These are phyloP conservation scores for Gynostemma pentaphyllum DNA, from an alignment of 306 rosid species.

Conservation along the genomic window DNA sequence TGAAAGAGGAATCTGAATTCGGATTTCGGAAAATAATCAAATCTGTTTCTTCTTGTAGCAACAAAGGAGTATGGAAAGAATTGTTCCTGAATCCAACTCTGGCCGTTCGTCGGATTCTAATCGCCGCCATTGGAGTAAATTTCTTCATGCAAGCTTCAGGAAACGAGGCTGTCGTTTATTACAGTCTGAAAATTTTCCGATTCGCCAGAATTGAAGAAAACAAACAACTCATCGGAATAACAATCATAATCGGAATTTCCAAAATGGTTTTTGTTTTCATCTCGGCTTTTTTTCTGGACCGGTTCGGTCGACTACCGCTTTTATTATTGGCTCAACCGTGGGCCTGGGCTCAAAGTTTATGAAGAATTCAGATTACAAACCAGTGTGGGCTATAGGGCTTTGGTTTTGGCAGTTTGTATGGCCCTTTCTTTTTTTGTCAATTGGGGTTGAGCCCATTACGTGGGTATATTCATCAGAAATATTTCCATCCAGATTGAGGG, in stretches of 20 bases:
- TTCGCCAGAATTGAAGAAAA: conserved; percentile 42
- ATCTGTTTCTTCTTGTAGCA: conserved; percentile 18
- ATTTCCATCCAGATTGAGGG: conserved; percentile 46
- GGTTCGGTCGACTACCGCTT: conserved; percentile 52
- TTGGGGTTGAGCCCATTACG: conserved; percentile 82
- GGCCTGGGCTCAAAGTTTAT: conserved; percentile 55
- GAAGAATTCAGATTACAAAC: conserved; percentile 14
- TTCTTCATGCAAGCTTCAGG: conserved; percentile 95
- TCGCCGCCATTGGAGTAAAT: conserved; percentile 61
- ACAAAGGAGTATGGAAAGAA: conserved; percentile 53
- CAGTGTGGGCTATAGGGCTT: conserved; percentile 45
- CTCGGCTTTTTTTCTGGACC: conserved; percentile 53
- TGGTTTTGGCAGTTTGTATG: conserved; percentile 43
- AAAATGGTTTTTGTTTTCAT: conserved; percentile 42
- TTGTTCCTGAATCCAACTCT: conserved; percentile 33
- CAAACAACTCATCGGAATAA: conserved; percentile 47
- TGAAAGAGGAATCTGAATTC: conserved; percentile 40
- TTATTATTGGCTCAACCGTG: conserved; percentile 46
- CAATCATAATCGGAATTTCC: conserved; percentile 54
- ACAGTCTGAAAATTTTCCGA: conserved; percentile 58
- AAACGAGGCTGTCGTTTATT: conserved; percentile 79
- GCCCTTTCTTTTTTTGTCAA: conserved; percentile 56
- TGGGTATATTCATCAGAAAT: conserved; percentile 78
- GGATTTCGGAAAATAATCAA: conserved; percentile 35
- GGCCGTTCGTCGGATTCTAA: conserved; percentile 44